A percentile compares a stretch with the other conserved stretches of the same genome.
phyloP scores from a whole-genome alignment of 1,284 basidiomycete species.

The Austroboletus novae-zelandiae region DNA sequence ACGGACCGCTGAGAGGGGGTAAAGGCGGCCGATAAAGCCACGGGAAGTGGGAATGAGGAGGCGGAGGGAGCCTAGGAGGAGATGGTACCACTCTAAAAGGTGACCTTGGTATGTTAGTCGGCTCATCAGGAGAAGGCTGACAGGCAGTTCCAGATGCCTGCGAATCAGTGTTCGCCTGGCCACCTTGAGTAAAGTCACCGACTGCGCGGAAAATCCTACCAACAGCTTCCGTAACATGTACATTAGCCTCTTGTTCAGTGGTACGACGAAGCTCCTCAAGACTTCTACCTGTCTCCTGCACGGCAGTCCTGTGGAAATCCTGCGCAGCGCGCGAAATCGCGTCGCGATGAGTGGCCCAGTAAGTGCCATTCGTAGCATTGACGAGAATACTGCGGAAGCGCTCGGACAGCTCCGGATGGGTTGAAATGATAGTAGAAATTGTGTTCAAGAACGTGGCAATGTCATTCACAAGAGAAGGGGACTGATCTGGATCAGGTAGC shows the following conservation, averaged over 20 bases:
- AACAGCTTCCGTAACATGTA: conserved; percentile 61
- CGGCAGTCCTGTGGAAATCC: conserved; percentile 44
- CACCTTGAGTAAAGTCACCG: conserved; percentile 35
- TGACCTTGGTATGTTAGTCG: conserved; percentile 4
- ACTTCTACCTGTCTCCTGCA: conserved; percentile 39
- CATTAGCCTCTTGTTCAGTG: conserved; percentile 62
- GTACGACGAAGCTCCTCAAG: conserved; percentile 44
- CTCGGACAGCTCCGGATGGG: conserved; percentile 70
- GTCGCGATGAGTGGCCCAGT: conserved; percentile 63
- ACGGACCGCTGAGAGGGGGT: conserved; percentile 5
- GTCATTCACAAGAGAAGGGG: conserved; percentile 57
- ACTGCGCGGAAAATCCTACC: conserved; percentile 55
- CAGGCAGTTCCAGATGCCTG: conserved; percentile 1
- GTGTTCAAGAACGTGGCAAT: conserved; percentile 57
- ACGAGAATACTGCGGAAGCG: conserved; percentile 58
- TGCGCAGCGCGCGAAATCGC: conserved; percentile 54
- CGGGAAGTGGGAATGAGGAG: conserved; percentile 18
- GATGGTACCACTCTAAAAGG: neutral
- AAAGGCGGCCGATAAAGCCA: conserved; percentile 23
- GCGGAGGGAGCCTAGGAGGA: conserved; percentile 6
- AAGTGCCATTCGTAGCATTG: conserved; percentile 60
- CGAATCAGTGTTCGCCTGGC: conserved; percentile 3
- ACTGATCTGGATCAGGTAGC: conserved; percentile 23
- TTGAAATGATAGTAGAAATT: conserved; percentile 49
- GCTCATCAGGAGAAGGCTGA: neutral